Percentiles rank a stretch among this genome's conserved stretches.
Conservation (phyloP, 2,329 filamentous ascomycete species). For the Colletotrichum sansevieriae region DNA sequence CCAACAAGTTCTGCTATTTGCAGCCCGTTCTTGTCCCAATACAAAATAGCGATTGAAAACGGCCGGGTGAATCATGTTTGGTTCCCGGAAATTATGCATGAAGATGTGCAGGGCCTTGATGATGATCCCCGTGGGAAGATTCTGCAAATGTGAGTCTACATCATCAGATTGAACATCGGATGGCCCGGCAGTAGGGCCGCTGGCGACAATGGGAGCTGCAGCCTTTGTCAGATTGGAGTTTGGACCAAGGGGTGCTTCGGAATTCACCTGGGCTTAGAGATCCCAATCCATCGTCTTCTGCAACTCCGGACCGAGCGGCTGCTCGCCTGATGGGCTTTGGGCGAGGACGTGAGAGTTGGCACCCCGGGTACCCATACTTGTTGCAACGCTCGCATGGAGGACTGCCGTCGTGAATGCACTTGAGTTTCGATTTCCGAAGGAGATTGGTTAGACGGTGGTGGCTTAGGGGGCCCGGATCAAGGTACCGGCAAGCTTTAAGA, state of each 20-base stretch:
- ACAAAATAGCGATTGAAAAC: not conserved
- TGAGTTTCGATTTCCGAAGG: not conserved
- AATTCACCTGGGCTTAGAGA: too few relatives aligned
- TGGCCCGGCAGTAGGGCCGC: not conserved
- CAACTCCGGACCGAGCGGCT: not conserved
- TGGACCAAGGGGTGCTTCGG: too few relatives aligned
- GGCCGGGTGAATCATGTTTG: not conserved
- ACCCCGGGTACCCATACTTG: constrained; percentile 3
- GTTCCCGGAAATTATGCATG: not conserved
- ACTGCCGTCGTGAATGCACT: not conserved
- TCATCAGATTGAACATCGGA: not conserved
- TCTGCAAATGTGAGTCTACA: not conserved
- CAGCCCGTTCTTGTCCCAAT: not conserved
- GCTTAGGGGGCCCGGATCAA: too few relatives aligned
- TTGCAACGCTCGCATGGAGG: not conserved
- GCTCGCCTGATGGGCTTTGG: not conserved
- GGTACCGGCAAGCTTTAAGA: constrained; percentile 7
- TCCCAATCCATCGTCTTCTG: not conserved
- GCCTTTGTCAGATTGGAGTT: not conserved
- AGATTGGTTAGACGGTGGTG: too few relatives aligned
- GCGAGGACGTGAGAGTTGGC: constrained; percentile 2
- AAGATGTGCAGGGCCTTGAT: not conserved
- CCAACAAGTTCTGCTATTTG: not conserved
- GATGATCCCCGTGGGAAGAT: not conserved
- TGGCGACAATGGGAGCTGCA: not conserved